Evolutionary conservation across 352 stramenopile genomes (phyloP).

Genomic region (Pythium guiyangense): DNA sequence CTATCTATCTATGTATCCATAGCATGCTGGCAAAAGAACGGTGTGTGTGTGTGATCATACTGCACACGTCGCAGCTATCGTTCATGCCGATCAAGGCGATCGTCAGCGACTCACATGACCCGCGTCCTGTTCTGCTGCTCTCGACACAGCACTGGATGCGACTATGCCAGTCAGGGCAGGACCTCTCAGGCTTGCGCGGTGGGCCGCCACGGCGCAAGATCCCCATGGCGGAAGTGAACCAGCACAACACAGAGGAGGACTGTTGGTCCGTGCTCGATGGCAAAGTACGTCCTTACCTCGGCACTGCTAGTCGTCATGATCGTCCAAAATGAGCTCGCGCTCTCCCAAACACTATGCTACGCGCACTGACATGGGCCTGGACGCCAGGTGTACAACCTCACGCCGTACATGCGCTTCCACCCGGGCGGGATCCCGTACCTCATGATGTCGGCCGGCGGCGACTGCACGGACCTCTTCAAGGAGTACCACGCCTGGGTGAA

Average conservation of each 20-base stretch:
- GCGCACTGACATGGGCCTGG: background rate
- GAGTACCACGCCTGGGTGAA: constrained; percentile 97
- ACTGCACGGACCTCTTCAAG: constrained; percentile 95
- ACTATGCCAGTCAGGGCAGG: constrained; percentile 72
- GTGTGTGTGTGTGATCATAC: background rate
- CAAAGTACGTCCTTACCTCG: constrained; percentile 63
- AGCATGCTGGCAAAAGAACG: no score
- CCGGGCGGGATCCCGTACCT: constrained; percentile 94
- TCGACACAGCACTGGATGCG: constrained; percentile 89
- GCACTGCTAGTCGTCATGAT: no score
- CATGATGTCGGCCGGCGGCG: constrained; percentile 87
- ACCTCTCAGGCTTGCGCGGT: constrained; percentile 80
- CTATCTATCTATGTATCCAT: no score
- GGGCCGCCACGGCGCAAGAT: constrained; percentile 52
- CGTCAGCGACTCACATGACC: background rate
- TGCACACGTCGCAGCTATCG: background rate
- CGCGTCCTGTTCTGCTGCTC: background rate
- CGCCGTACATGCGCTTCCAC: constrained; percentile 96
- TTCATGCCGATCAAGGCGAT: background rate
- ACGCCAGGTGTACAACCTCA: constrained; percentile 91
- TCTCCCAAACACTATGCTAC: no score
- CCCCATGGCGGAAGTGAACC: constrained; percentile 79
- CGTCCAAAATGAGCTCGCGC: no score
- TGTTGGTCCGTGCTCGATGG: constrained; percentile 92
- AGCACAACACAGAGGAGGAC: constrained; percentile 88